Evolutionary conservation across 345 rosid genomes (phyloP), one percentile per base, ranked within the genome.

Genomic region (Anastatica hierochuntica): DNA sequence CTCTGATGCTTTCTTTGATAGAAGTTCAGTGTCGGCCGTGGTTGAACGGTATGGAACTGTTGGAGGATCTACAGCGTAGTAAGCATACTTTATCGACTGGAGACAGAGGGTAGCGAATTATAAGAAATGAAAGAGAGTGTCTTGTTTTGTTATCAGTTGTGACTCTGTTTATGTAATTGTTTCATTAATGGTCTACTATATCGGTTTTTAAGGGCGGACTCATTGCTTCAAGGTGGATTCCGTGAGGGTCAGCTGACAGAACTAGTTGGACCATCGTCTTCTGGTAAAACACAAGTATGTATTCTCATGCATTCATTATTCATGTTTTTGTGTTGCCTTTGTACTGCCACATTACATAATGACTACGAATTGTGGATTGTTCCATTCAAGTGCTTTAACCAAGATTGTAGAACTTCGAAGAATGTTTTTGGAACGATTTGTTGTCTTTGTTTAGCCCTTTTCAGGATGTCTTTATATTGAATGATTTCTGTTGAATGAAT

Each of bases 221-320:
- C 64, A 14, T 70, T 84, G 44, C 88, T 84, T 61, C 68, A 56
- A 43, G 96, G 88, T 56, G 96, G 96, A 35, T 27, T 84, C 30
- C 45, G 74, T 26, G 67, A 58, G 58, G 97, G 95, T 43, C 88
- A 76, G 53, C 56, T 88, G 31, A 84, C 85, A 14, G 97, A 88
- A 73, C 56, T 88, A 50, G 88, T 74, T n/a, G 97, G 97, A 44
- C 84, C 81, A 24, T 88, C 97, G 0, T 73, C 95, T 35, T 84
- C 95, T 39, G 95, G 97, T 63, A 88, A 88, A 85, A 88, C 95
- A 37, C 95, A 84, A 53, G 95, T 84, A 69, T 45, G 82, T 53
- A 7, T 43, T 26, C n/a, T n/a, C n/a, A n/a, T n/a, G n/a, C n/a
- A n/a, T n/a, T n/a, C 24, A 29, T 18, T 19, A 13, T 30, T 19